Evolutionary conservation across 2,329 filamentous ascomycete genomes (phyloP).

Genomic region (Penicillium rolfsii): DNA sequence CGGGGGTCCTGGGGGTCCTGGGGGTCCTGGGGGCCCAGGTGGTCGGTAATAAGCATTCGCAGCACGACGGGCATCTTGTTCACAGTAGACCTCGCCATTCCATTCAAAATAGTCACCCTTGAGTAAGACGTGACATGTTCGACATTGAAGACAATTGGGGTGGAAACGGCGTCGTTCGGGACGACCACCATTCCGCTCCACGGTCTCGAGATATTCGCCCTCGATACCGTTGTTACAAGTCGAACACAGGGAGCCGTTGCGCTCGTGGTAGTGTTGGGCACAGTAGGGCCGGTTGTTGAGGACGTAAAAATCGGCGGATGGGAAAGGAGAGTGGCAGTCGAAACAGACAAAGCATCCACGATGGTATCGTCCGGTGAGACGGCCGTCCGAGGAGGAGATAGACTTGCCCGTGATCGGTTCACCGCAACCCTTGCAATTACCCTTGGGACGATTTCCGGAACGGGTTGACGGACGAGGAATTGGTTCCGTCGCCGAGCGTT

Average conservation of each 20-base stretch:
- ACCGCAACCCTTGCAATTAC: constrained; percentile 81
- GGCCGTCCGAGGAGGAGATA: constrained; percentile 88
- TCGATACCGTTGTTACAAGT: constrained; percentile 85
- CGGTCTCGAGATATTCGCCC: constrained; percentile 88
- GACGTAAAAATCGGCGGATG: constrained; percentile 90
- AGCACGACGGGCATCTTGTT: constrained; percentile 76
- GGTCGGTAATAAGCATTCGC: constrained; percentile 37
- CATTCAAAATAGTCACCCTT: constrained; percentile 91
- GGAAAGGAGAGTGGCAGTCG: constrained; percentile 78
- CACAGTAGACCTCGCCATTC: constrained; percentile 77
- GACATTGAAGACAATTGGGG: constrained; percentile 81
- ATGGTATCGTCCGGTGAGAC: constrained; percentile 90
- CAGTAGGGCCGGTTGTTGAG: constrained; percentile 86
- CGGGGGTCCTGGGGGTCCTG: constrained; percentile 21
- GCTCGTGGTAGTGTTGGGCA: constrained; percentile 85
- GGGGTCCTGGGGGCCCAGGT: constrained; percentile 18
- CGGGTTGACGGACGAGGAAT: constrained; percentile 48
- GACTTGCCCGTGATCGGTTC: constrained; percentile 84
- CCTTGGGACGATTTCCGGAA: constrained; percentile 59
- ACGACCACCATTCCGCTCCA: constrained; percentile 41
- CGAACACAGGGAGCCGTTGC: constrained; percentile 84
- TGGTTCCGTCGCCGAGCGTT: constrained; percentile 33
- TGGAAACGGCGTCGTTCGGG: constrained; percentile 73
- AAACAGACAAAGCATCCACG: constrained; percentile 92
- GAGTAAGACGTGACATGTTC: constrained; percentile 70